Conservation (phyloP, 1,284 basidiomycete genomes). For the Cutaneotrichosporon cyanovorans region DNA sequence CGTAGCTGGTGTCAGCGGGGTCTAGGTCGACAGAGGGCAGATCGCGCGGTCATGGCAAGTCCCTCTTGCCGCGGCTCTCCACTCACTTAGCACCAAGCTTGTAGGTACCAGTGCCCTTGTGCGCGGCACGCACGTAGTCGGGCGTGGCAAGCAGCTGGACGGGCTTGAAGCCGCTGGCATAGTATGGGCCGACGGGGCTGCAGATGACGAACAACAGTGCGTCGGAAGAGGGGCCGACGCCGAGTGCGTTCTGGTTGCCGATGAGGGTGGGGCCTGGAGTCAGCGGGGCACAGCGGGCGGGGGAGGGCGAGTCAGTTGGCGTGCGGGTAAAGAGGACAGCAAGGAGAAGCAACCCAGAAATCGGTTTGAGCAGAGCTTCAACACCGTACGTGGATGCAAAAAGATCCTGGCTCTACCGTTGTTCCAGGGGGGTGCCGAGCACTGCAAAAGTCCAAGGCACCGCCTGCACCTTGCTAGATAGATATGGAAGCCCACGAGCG, state of each 20-base stretch:
- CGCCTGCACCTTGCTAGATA: too few species aligned
- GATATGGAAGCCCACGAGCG: too few species aligned
- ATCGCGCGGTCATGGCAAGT: too few species aligned
- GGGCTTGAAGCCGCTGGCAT: constrained; percentile 90
- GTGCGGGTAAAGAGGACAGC: too few species aligned
- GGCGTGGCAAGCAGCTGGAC: constrained; percentile 87
- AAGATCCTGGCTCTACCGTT: too few species aligned
- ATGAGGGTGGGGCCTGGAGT: constrained; percentile 55
- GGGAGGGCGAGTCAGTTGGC: not conserved
- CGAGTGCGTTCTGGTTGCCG: constrained; percentile 80
- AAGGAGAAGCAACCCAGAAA: too few species aligned
- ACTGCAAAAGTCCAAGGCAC: too few species aligned
- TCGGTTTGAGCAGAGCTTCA: too few species aligned
- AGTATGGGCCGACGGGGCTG: constrained; percentile 91
- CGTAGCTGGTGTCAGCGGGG: constrained; percentile 53
- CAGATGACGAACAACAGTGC: constrained; percentile 92
- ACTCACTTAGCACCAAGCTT: constrained; percentile 75
- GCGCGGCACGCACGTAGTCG: constrained; percentile 79
- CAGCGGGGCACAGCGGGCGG: not conserved
- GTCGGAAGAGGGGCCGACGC: constrained; percentile 78
- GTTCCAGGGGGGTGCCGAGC: too few species aligned
- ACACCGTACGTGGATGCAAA: too few species aligned
- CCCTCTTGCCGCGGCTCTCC: too few species aligned
- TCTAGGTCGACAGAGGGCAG: too few species aligned
- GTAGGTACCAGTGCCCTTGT: constrained; percentile 86